Evolutionary conservation across 495 filamentous ascomycete genomes (phyloP).

Genomic region (Clohesyomyces aquaticus): DNA sequence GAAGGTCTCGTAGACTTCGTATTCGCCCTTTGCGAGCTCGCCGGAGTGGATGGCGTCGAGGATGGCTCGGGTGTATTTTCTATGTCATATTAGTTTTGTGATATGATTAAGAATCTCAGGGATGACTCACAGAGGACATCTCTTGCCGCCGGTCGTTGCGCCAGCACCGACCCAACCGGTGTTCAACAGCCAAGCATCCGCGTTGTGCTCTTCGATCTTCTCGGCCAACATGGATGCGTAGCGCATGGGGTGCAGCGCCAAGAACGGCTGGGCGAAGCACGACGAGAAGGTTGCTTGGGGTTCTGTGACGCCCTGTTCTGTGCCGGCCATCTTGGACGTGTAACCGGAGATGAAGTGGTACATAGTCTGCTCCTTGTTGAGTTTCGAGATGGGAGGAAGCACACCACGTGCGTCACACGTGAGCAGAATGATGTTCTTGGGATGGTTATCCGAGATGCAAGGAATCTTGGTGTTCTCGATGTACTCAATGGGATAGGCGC

Average conservation of each 20-base stretch:
- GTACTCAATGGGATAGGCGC: conserved; percentile 98
- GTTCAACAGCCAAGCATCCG: conserved; percentile 98
- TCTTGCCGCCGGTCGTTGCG: conserved; percentile 91
- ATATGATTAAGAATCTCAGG: no score
- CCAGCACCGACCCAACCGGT: conserved; percentile 99
- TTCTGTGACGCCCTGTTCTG: conserved; percentile 94
- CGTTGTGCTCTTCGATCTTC: conserved; percentile 93
- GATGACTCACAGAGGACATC: conserved; percentile 95
- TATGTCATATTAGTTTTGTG: no score
- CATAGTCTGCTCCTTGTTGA: conserved; percentile 95
- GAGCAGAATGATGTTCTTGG: conserved; percentile 94
- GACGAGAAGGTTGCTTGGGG: conserved; percentile 98
- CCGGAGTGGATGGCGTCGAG: conserved; percentile 97
- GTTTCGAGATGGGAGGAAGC: conserved; percentile 96
- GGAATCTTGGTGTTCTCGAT: conserved; percentile 99
- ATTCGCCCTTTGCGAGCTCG: conserved; percentile 86
- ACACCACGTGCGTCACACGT: conserved; percentile 98
- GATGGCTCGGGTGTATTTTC: conserved; percentile 99
- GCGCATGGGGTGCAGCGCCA: conserved; percentile 98
- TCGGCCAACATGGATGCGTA: conserved; percentile 98
- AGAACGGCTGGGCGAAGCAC: conserved; percentile 99
- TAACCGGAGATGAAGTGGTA: conserved; percentile 99
- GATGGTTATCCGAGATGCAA: conserved; percentile 83
- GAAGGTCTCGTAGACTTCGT: conserved; percentile 95
- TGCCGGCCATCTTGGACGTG: conserved; percentile 99